Percentiles rank a stretch among this genome's conserved stretches.
phyloP scores from a whole-genome alignment of 2,329 filamentous ascomycete genomes.

The Ophiostoma himal-ulmi region DNA sequence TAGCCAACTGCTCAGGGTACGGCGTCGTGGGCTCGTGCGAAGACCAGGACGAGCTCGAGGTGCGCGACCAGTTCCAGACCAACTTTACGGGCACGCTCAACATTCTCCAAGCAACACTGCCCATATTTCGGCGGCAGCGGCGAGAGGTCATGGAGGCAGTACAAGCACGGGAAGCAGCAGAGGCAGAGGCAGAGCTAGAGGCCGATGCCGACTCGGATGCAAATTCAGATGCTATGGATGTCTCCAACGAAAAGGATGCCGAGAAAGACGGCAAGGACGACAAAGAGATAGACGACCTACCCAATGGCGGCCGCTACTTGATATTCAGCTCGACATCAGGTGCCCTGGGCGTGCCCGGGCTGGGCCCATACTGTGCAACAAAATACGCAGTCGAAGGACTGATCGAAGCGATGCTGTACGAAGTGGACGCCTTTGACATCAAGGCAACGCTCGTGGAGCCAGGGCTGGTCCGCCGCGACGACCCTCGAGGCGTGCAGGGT shows the following conservation, averaged over 20 bases:
- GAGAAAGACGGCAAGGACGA: background rate
- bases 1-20: slow-evolving; percentile 91
- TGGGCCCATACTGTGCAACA: slow-evolving; percentile 92
- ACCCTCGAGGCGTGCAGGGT: slow-evolving; percentile 35
- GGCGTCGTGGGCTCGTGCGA: slow-evolving; percentile 94
- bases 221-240: too few species aligned
- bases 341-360: slow-evolving; percentile 83
- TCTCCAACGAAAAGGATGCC: too few species aligned
- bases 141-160: background rate
- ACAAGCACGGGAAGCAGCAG: background rate
- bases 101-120: slow-evolving; percentile 82
- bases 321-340: slow-evolving; percentile 93
- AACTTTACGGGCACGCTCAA: slow-evolving; percentile 95
- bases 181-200: background rate
- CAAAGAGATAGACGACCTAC: background rate
- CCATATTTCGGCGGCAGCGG: slow-evolving; percentile 71
- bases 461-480: slow-evolving; percentile 79
- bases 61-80: slow-evolving; percentile 93
- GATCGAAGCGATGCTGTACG: slow-evolving; percentile 94
- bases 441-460: slow-evolving; percentile 92
- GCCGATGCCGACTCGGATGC: background rate
- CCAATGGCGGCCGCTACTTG: slow-evolving; percentile 68
- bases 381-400: slow-evolving; percentile 96
- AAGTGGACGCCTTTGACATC: slow-evolving; percentile 84
- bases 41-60: slow-evolving; percentile 91